Evolutionary conservation across 164 flowering plant species (phyloP), one percentile per base, ranked within the genome.

Genomic region (Houttuynia cordata): DNA sequence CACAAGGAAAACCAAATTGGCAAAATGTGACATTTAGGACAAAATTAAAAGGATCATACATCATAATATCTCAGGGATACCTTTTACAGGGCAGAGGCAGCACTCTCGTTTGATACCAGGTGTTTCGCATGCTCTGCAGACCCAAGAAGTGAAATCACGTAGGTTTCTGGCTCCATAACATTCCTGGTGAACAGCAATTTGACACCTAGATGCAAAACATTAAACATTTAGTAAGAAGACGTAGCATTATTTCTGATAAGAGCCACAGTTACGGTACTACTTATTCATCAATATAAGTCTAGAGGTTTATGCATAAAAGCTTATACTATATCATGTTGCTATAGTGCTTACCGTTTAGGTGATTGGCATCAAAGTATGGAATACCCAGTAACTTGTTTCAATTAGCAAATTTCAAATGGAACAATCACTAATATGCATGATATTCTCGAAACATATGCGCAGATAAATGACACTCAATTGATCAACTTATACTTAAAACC

Each of bases 111-210:
- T 75, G 56, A 85, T 56, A 62, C 81, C 85, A 72, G 97, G 96
- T 54, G 82, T 83, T 75, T 91, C 99, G 64, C 99, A 94, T 61
- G 87, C 92, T 75, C 93, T 83, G 78, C 99, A 94, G 55, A 94
- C 99, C 99, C 99, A 94, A 23, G 96, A 87, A 61, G 97, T 89
- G 58, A 91, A 83, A 78, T 94, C 96, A 19, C 65, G 78, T 64
- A 81, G 74, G 63, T 79, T 77, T 75, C 82, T 80, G 54, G 84
- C 91, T 50, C 97, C 99, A 78, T 94, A 94, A 74, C 99, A 94
- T 78, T 94, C 99, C 78, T 94, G 96, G 74, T 94, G 97, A 53
- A 94, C 97, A 45, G 99, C 99, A 61, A 94, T 88, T 77, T 91
- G 97, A 75, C 99, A 94, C 73, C 99, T 93, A 76, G 49, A 53